Conservation (phyloP, 129 eudicot genomes). For the Escallonia rubra region DNA sequence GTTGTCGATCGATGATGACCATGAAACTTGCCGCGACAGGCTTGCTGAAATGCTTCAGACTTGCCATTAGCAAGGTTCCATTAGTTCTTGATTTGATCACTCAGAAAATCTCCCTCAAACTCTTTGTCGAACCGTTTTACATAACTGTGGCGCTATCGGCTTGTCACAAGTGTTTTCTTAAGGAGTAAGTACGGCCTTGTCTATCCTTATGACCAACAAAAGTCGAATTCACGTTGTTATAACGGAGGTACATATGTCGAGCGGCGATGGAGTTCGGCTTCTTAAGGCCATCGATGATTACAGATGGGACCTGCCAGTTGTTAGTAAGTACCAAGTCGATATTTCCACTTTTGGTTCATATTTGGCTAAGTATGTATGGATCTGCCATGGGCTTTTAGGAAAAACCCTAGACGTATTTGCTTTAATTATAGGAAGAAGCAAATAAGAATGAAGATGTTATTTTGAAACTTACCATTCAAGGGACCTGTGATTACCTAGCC, state of each 20-base stretch:
- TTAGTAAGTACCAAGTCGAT: constrained; percentile 4
- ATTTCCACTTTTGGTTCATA: too few species aligned
- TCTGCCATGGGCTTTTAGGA: not conserved
- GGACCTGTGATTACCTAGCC: constrained; percentile 18
- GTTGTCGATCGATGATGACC: constrained; percentile 3
- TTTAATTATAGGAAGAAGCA: too few species aligned
- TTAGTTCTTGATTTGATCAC: not conserved
- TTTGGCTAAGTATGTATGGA: not conserved
- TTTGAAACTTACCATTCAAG: constrained; percentile 5
- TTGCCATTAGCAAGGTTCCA: constrained; percentile 9
- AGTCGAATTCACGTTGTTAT: constrained; percentile 1
- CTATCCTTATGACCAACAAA: not conserved
- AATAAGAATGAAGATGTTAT: not conserved
- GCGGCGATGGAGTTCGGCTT: constrained; percentile 8
- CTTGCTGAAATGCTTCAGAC: constrained; percentile 6
- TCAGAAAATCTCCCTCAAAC: not conserved
- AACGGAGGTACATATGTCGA: constrained; percentile 12
- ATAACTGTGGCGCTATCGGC: too few species aligned
- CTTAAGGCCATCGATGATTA: constrained; percentile 5
- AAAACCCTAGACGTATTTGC: not conserved
- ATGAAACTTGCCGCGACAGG: not conserved
- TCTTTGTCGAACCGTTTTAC: not conserved
- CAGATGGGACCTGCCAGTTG: constrained; percentile 11
- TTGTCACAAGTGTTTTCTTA: not conserved
- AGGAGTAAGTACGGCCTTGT: not conserved